phyloP scores from a whole-genome alignment of 805 yeast genomes.

The Starmerella vaccinii region DNA sequence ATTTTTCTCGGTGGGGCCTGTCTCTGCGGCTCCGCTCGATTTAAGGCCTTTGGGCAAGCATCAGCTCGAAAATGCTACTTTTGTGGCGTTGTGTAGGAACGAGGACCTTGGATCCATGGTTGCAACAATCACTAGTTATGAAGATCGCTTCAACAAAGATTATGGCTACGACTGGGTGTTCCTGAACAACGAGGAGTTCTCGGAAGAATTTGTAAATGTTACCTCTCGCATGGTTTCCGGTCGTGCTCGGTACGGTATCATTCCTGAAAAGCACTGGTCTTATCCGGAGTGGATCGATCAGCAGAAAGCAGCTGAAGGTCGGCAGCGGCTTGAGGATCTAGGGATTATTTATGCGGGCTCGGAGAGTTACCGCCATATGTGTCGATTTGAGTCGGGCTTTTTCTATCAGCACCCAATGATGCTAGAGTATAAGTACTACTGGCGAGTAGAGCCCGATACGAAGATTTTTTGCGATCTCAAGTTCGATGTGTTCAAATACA shows the following conservation, averaged over 20 bases:
- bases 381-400: conserved; percentile 80
- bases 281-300: conserved; percentile 44
- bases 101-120: conserved; percentile 69
- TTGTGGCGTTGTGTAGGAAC: conserved; percentile 77
- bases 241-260: conserved; percentile 59
- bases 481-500: conserved; percentile 85
- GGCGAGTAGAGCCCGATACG: conserved; percentile 95
- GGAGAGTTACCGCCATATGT: conserved; percentile 87
- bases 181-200: conserved; percentile 69
- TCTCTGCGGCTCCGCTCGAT: neutral
- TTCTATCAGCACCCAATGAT: conserved; percentile 76
- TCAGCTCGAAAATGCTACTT: conserved; percentile 59
- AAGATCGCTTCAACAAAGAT: conserved; percentile 89
- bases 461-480: conserved; percentile 84
- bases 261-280: conserved; percentile 58
- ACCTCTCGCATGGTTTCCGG: conserved; percentile 49
- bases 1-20: neutral
- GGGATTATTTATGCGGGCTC: conserved; percentile 74
- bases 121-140: conserved; percentile 61
- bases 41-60: neutral
- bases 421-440: conserved; percentile 72
- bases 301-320: conserved; percentile 43
- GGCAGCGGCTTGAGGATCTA: conserved; percentile 72
- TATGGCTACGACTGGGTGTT: conserved; percentile 88
- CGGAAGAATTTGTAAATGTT: conserved; percentile 47